Evolutionary conservation across 306 rosid species (phyloP), one percentile per base, ranked within the genome.

Genomic region (Cucurbita argyrosperma): DNA sequence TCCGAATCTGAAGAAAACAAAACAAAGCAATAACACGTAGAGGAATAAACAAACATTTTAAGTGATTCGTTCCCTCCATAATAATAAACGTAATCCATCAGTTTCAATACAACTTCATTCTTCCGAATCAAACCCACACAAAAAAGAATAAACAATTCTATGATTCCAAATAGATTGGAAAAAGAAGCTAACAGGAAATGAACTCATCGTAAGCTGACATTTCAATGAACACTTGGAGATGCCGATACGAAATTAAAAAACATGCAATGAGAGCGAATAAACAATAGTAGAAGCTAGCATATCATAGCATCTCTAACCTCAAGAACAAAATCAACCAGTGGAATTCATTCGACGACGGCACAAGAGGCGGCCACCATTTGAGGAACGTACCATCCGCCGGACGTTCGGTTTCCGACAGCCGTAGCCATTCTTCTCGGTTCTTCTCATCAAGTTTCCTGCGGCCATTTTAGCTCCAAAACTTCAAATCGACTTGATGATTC

Each of bases 291-390:
- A 9, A 70, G 45, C 11, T 14, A 26, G 30, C 60, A 30, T 74
- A 90, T 96, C 92, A 92, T 83, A 58, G 98, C 97, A 60, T 93
- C 98, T 84, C 90, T 77, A 80, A 90, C 84, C 63, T 93, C 86
- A 8, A 90, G 82, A 14, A 89, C 67, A 23, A 93, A 79, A 87
- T 90, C 96, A 6, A 84, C 94, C 79, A 87, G 57, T 0, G 88
- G 88, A 50, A 90, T 70, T 35, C 97, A 88, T 62, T 89, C 84
- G 3, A 80, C 55, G 43, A 90, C 80, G 80, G 98, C 98, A 15
- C 77, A 81, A 70, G 88, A 84, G 52, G 91, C 95, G 14, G 98
- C 92, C 19, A 82, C 88, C 96, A 87, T 84, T 47, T 85, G 83
- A 78, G 90, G 81, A 65, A 56, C 80, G 74, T 82, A 80, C 93